phyloP scores from a whole-genome alignment of 2,329 filamentous ascomycete species.

The Phyllosticta citribraziliensis region DNA sequence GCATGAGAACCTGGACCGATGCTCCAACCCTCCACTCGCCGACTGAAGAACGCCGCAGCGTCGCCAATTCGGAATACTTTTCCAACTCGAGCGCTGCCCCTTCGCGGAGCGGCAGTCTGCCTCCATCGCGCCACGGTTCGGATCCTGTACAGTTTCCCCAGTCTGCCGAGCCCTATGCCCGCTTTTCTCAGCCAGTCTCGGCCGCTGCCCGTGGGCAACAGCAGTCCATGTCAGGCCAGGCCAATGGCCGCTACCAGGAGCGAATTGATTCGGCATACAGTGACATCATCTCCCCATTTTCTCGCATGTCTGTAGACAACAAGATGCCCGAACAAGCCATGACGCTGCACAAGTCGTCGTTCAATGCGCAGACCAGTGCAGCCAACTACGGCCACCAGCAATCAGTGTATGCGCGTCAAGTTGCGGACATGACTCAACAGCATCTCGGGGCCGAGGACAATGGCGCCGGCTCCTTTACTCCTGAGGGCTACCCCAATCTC shows the following conservation, averaged over 20 bases:
- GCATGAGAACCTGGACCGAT: slow-evolving; percentile 26
- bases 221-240: slow-evolving; percentile 38
- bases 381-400: slow-evolving; percentile 18
- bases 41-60: slow-evolving; percentile 32
- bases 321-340: slow-evolving; percentile 23
- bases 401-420: slow-evolving; percentile 18
- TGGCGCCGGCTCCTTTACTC: slow-evolving; percentile 23
- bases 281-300: slow-evolving; percentile 27
- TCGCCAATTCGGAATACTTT: slow-evolving; percentile 35
- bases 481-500: slow-evolving; percentile 25
- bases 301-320: slow-evolving; percentile 23
- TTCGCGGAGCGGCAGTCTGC: slow-evolving; percentile 47
- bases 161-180: slow-evolving; percentile 19
- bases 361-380: slow-evolving; percentile 21
- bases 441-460: slow-evolving; percentile 16
- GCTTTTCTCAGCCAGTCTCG: slow-evolving; percentile 28
- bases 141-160: slow-evolving; percentile 28
- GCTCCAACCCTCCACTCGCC: slow-evolving; percentile 30
- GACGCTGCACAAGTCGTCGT: slow-evolving; percentile 22
- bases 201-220: slow-evolving; percentile 37
- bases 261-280: slow-evolving; percentile 30
- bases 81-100: slow-evolving; percentile 33
- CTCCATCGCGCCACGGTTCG: slow-evolving; percentile 44
- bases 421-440: slow-evolving; percentile 17
- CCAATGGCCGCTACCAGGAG: slow-evolving; percentile 31